A percentile compares a stretch with the other conserved stretches of the same genome.
These are phyloP conservation scores for Meredithiella fracta DNA, from an alignment of 2,329 filamentous ascomycete genomes.

Conservation along the genomic window DNA sequence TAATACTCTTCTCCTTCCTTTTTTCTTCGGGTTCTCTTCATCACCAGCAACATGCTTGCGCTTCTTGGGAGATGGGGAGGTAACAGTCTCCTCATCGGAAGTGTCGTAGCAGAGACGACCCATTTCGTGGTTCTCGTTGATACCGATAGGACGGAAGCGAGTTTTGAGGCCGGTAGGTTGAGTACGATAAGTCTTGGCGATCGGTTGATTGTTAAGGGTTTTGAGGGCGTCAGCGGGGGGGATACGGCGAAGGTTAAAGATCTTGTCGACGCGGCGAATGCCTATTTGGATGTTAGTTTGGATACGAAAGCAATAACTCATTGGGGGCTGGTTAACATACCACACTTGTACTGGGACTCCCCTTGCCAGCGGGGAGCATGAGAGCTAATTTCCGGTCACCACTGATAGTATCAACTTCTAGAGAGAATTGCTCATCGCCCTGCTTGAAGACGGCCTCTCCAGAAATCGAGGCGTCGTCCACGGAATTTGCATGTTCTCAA, in stretches of 20 bases:
- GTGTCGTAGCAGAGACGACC: slow-evolving; percentile 11
- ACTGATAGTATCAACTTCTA: slow-evolving; percentile 36
- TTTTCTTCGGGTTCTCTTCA: slow-evolving; percentile 13
- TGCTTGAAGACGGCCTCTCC: slow-evolving; percentile 43
- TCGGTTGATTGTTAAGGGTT: neutral
- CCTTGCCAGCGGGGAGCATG: slow-evolving; percentile 11
- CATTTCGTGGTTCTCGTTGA: slow-evolving; percentile 29
- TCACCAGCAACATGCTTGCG: slow-evolving; percentile 7
- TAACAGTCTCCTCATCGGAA: slow-evolving; percentile 10
- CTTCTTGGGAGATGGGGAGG: slow-evolving; percentile 12
- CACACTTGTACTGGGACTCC: slow-evolving; percentile 13
- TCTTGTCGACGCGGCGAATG: slow-evolving; percentile 7
- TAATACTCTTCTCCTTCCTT: slow-evolving; percentile 11
- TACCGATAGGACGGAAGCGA: slow-evolving; percentile 51
- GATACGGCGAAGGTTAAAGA: slow-evolving; percentile 12
- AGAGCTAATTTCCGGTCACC: slow-evolving; percentile 23
- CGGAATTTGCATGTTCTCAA: slow-evolving; percentile 48
- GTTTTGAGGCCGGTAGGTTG: slow-evolving; percentile 53
- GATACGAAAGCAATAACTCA: neutral
- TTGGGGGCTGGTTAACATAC: neutral
- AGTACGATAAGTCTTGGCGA: slow-evolving; percentile 32
- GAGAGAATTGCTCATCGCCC: slow-evolving; percentile 45
- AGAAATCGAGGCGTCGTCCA: slow-evolving; percentile 31
- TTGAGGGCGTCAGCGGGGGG: slow-evolving; percentile 4
- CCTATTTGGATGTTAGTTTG: neutral